These are phyloP conservation scores for Phytophthora tentaculata DNA, from an alignment of 352 stramenopile species.

Conservation along the genomic window DNA sequence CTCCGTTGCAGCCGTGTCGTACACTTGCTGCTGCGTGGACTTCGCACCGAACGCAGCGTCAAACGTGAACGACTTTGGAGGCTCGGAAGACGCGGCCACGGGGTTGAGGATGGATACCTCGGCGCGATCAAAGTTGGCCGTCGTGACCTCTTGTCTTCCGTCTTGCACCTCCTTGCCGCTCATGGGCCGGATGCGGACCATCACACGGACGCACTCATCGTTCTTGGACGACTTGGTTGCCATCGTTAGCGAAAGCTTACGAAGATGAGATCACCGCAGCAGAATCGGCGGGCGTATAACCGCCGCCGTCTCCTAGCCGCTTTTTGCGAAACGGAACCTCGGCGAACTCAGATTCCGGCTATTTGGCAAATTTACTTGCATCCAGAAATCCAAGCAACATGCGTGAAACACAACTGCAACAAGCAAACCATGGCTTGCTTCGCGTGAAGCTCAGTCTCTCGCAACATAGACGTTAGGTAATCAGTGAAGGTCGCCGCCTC, in stretches of 20 bases:
- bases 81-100: conserved; percentile 63
- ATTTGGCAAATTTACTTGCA: neutral
- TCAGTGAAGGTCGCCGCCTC: conserved; percentile 14
- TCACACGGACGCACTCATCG: conserved; percentile 95
- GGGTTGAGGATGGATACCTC: conserved; percentile 92
- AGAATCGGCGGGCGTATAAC: conserved; percentile 12
- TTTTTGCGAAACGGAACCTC: neutral
- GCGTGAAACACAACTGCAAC: conserved; percentile 19
- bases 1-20: conserved; percentile 86
- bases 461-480: conserved; percentile 25
- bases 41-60: conserved; percentile 95
- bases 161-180: conserved; percentile 95
- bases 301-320: conserved; percentile 15
- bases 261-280: conserved; percentile 2
- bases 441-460: conserved; percentile 20
- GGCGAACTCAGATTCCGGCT: neutral
- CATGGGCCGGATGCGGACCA: conserved; percentile 96
- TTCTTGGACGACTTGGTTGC: conserved; percentile 60
- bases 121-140: conserved; percentile 90
- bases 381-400: conserved; percentile 13
- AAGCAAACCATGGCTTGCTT: conserved; percentile 29
- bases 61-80: conserved; percentile 97
- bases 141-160: conserved; percentile 80
- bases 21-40: conserved; percentile 95
- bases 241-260: conserved; percentile 29